A percentile compares a stretch with the other conserved stretches of the same genome.
phyloP scores from a whole-genome alignment of 1,284 basidiomycete species.

The Rugosomyces carneus region DNA sequence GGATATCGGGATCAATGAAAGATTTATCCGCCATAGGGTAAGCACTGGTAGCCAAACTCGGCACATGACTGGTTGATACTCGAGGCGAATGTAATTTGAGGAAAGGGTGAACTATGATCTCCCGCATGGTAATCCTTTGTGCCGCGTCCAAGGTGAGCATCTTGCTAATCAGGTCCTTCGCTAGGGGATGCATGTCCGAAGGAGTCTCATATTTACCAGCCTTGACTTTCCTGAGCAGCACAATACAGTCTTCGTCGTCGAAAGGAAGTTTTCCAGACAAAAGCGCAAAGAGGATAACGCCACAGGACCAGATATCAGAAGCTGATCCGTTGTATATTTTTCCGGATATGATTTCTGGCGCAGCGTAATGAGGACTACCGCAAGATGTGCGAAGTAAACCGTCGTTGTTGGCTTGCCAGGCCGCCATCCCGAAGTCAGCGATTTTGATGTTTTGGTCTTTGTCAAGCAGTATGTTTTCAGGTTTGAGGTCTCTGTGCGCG shows the following conservation, averaged over 20 bases:
- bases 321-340: conserved; percentile 84
- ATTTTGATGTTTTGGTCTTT: conserved; percentile 88
- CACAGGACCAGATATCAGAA: conserved; percentile 98
- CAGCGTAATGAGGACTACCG: conserved; percentile 95
- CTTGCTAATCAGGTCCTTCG: conserved; percentile 76
- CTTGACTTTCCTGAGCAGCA: conserved; percentile 81
- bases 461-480: conserved; percentile 92
- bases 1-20: conserved; percentile 84
- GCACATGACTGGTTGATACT: conserved; percentile 44
- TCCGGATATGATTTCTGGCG: conserved; percentile 90
- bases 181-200: conserved; percentile 65
- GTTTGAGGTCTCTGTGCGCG: conserved; percentile 96
- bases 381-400: conserved; percentile 86
- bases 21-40: conserved; percentile 53
- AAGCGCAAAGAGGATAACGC: conserved; percentile 91
- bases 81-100: conserved; percentile 65
- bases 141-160: conserved; percentile 88
- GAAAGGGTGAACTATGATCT: conserved; percentile 88
- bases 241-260: conserved; percentile 78
- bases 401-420: conserved; percentile 65
- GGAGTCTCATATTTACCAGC: conserved; percentile 85
- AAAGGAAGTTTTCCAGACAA: conserved; percentile 92
- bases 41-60: conserved; percentile 64
- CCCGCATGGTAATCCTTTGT: conserved; percentile 82
- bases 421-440: conserved; percentile 98